Evolutionary conservation across 2,329 filamentous ascomycete genomes (phyloP), one percentile per base, ranked within the genome.

Genomic region (Monilinia polystroma): DNA sequence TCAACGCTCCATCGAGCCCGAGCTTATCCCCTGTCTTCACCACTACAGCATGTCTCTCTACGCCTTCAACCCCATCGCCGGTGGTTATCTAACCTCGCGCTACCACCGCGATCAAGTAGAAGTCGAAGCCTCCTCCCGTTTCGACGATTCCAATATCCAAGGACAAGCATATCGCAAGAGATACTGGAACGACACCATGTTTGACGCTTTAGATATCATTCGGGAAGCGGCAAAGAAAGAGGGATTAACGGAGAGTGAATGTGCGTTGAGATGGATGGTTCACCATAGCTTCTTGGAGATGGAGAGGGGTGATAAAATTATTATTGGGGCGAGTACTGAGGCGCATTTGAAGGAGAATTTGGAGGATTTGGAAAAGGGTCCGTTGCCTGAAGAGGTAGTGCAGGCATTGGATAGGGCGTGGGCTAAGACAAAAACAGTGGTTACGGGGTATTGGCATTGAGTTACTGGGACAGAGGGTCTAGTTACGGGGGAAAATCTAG

Each of bases 251-350:
- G 78, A 92, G 75, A 83, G 92, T 54, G 91, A 95, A 79, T 87
- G 85, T n/a, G 90, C 90, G 0, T 80, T 93, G 74, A 83, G 90
- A 59, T 93, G 91, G 90, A 77, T 83, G 64, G 83, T 85, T 52
- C 89, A 93, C 75, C 91, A 94, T 78, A 90, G 87, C 6, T 78
- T 80, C 67, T 79, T 88, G 43, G 81, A 80, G 68, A 75, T 84
- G 70, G 81, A 79, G 70, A 77, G 80, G 51, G 84, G 82, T 71
- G 86, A 88, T 74, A 85, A 83, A 45, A 80, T 88, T 70, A 79
- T 88, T 59, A 82, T 88, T 62, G 86, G 86, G 43, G 80, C 85
- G 54, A 87, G 84, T 64, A 85, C 80, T 70, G 77, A 83, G 58
- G 78, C 79, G 59, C 86, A 89, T 78, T 79, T 88, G 43, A 80